Conservation (phyloP, 139 green algal genomes). For the Gonium pectorale region DNA sequence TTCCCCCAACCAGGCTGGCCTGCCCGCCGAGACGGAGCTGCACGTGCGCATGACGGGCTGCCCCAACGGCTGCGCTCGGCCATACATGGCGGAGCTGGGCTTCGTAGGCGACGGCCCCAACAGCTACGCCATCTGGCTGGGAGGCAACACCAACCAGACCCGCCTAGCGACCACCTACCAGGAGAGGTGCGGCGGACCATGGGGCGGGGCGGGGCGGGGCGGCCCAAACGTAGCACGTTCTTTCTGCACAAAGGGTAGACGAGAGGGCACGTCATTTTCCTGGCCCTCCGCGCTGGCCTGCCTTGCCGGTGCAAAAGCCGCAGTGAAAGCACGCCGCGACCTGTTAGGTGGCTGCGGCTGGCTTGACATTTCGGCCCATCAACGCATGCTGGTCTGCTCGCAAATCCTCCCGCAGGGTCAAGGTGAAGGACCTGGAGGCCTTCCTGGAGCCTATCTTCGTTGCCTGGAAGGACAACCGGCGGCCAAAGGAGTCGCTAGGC, state of each 20-base stretch:
- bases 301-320: too few relatives aligned
- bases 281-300: too few relatives aligned
- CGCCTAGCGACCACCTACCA: slow-evolving; percentile 76
- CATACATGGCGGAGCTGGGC: slow-evolving; percentile 99
- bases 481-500: slow-evolving; percentile 84
- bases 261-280: too few relatives aligned
- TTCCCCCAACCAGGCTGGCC: slow-evolving; percentile 76
- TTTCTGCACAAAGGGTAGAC: too few relatives aligned
- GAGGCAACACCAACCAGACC: slow-evolving; percentile 87
- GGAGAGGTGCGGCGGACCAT: slow-evolving; percentile 1
- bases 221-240: too few relatives aligned
- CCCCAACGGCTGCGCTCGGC: slow-evolving; percentile 98
- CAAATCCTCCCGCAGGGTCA: slow-evolving; percentile 38
- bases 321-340: too few relatives aligned
- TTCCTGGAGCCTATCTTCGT: slow-evolving; percentile 94
- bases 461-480: slow-evolving; percentile 60
- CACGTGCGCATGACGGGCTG: slow-evolving; percentile 98
- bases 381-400: too few relatives aligned
- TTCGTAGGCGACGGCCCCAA: slow-evolving; percentile 99
- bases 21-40: slow-evolving; percentile 76
- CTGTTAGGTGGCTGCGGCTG: too few relatives aligned
- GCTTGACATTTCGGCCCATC: too few relatives aligned
- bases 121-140: slow-evolving; percentile 97
- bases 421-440: slow-evolving; percentile 89
- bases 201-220: too few relatives aligned